Evolutionary conservation across 106 monocot genomes (phyloP).

Genomic region (Chionographis japonica): DNA sequence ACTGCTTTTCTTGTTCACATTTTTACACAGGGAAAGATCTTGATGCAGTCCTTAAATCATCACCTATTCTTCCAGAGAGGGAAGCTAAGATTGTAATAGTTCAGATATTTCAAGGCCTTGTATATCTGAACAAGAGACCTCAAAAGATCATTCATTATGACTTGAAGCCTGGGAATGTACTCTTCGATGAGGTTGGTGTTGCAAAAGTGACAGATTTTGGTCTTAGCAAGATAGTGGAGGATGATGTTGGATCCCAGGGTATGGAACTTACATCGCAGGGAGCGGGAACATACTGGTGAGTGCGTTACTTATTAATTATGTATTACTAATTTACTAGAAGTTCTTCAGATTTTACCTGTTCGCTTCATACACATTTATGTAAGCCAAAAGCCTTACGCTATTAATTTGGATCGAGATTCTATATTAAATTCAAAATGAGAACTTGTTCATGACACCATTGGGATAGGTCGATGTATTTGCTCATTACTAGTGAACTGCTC

Average conservation of each 20-base stretch:
- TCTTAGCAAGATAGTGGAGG: conserved; percentile 96
- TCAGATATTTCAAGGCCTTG: conserved; percentile 98
- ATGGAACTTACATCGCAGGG: conserved; percentile 99
- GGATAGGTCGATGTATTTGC: too few relatives aligned
- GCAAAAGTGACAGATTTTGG: conserved; percentile 99
- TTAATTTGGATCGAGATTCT: too few relatives aligned
- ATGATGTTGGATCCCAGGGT: conserved; percentile 93
- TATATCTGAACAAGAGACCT: conserved; percentile 86
- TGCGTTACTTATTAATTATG: neutral
- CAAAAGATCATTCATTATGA: conserved; percentile 99
- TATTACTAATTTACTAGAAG: neutral
- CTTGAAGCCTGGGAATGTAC: conserved; percentile 97
- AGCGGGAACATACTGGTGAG: conserved; percentile 97
- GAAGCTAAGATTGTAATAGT: conserved; percentile 94
- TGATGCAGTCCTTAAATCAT: conserved; percentile 86
- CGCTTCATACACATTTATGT: too few relatives aligned
- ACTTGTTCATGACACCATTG: too few relatives aligned
- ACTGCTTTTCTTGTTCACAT: neutral
- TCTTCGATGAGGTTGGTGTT: conserved; percentile 90
- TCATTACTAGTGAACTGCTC: too few relatives aligned
- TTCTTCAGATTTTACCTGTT: conserved; percentile 2
- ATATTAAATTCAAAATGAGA: too few relatives aligned
- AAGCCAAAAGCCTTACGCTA: too few relatives aligned
- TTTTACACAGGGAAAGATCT: conserved; percentile 83
- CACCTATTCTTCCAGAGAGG: conserved; percentile 87